Evolutionary conservation across 306 rosid genomes (phyloP), one percentile per base, ranked within the genome.

Genomic region (Fragaria iinumae): DNA sequence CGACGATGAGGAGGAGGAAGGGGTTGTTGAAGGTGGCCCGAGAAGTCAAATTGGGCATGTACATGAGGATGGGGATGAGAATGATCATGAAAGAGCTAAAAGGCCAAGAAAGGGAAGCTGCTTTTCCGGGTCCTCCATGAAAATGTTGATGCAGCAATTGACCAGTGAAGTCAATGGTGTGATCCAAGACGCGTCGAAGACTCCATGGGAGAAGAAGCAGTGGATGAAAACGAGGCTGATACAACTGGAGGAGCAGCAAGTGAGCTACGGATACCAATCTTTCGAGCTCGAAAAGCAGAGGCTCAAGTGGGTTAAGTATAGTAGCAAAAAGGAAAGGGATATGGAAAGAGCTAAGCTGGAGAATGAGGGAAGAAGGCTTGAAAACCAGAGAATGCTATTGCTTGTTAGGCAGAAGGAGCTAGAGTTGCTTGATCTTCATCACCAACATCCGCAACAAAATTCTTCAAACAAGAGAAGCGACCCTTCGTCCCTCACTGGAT

Each of bases 261-360:
- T 92, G 67, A 81, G 70, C 16, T 88, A 77, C 49, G 84, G 81
- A 23, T 68, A 36, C 16, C 84, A 85, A 64, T 88, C 85, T 1
- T 95, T 83, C 23, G 92, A 95, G 89, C 77, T 95, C 5, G 97
- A 95, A 69, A 95, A 92, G 72, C 96, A 92, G 44, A 67, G 96
- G 84, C 60, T 92, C 62, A 95, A 90, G 79, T 95, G 99, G 99
- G 74, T 75, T 16, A 92, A 87, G 89, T 95, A 80, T 62, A 88
- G 97, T 75, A 84, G 89, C 84, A 95, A 88, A 80, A 95, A 95
- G 84, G 96, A 89, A 80, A 89, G 99, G 83, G 97, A 92, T 0
- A 95, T 95, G 97, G 93, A 92, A 71, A 95, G 81, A 75, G 90
- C 89, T 2, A 90, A 88, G 85, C 88, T 92, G 41, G 96, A 88